Base-by-base conservation (phyloP, 768 basidiomycete genomes). In the Saitozyma sp. region DNA sequence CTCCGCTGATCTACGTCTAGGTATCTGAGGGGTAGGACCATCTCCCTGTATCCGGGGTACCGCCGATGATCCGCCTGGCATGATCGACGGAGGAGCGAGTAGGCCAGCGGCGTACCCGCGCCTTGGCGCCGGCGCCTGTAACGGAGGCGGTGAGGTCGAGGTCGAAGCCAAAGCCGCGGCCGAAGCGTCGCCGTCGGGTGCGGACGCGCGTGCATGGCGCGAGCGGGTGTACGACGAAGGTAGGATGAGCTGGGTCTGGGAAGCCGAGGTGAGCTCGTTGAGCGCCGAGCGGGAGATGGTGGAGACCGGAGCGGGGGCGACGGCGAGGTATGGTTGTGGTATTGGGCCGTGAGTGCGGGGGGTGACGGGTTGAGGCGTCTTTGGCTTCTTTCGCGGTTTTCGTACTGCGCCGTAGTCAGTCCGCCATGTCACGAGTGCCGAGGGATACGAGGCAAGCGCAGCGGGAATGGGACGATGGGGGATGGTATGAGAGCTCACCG, bases 231-330 rank as follows among this genome's bases (percentile, higher is more conserved):
- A 76, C 0, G 74, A 69, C 2, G 72, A 73, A 37, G 74, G 74
- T 6, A 76, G 58, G 11, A 76, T 59, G 11, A 76, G 51, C 8
- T 63, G 54, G 0, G 68, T 54, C 17, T 48, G 53, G 19, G 67
- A 59, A 8, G 61, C 56, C 39, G 9, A 13, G 11, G 65, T 49
- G 3, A 66, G 50, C 9, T 68, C 58, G 50, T 71, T 58, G 16
- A 68, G 58, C 0, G 65, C 64, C 8, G 61, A 56, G 42, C 60
- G 50, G 19, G 64, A 62, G 9, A 66, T 52, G 37, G 67, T 59
- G 11, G 70, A 68, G 7, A 70, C 62, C 10, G 74, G 71, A 11
- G 66, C 64, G n/a, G 75, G 75, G n/a, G 75, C 75, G 13, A 70
- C 43, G 46, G 75, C 75, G 10, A 76, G 67, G 64, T 71, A 76